These are phyloP conservation scores for Amanita rimosa DNA, from an alignment of 768 basidiomycete genomes.

Conservation along the genomic window DNA sequence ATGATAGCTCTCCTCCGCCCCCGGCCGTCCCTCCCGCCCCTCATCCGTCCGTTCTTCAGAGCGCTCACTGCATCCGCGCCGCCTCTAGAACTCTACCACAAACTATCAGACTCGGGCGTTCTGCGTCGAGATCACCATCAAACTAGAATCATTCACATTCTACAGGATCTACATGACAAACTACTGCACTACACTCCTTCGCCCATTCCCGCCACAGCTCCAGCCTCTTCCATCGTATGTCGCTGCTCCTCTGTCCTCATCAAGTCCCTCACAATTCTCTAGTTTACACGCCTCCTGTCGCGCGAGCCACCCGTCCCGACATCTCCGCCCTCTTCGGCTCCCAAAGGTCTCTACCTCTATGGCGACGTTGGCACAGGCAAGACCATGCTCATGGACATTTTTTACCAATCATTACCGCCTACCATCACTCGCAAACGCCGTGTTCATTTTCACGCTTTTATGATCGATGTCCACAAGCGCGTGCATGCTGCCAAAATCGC, in stretches of 20 bases:
- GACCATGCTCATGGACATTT: constrained; percentile 99
- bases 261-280: constrained; percentile 4
- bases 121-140: constrained; percentile 78
- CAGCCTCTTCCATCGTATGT: constrained; percentile 29
- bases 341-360: constrained; percentile 88
- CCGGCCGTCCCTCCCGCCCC: neutral
- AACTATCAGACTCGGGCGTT: constrained; percentile 30
- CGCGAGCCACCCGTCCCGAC: constrained; percentile 24
- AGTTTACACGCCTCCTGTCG: constrained; percentile 39
- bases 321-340: constrained; percentile 40
- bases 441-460: constrained; percentile 98
- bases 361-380: constrained; percentile 98
- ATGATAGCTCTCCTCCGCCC: neutral
- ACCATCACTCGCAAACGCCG: constrained; percentile 64
- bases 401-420: constrained; percentile 72
- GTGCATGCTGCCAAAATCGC: constrained; percentile 71
- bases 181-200: constrained; percentile 66
- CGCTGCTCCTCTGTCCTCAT: constrained; percentile 16
- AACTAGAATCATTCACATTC: constrained; percentile 66
- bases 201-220: constrained; percentile 32
- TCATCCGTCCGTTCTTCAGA: neutral
- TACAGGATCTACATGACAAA: constrained; percentile 71
- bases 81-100: constrained; percentile 34
- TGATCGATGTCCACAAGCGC: constrained; percentile 97
- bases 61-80: constrained; percentile 23